Base-by-base conservation (phyloP, 768 basidiomycete genomes). In the Neoboletus brunneissimus region DNA sequence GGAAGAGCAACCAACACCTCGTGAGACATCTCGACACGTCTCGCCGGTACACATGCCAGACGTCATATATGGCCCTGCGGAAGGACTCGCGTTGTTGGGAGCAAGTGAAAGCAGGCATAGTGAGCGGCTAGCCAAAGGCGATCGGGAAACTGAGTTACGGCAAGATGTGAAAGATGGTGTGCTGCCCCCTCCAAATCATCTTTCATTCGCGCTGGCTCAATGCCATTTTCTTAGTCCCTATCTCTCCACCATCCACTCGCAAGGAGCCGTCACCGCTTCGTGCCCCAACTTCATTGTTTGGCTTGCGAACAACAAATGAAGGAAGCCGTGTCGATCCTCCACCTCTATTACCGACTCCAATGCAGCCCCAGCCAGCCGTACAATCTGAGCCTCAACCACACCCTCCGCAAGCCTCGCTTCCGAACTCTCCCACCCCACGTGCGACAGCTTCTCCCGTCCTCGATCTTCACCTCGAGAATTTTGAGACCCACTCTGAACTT, bases 1-100 rank as follows among this genome's bases (percentile, higher is more conserved):
- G 67, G 67, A 68, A 57, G 67, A 65, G 5, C 59, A 51, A 37
- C 55, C 59, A 2, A 46, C 44, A 29, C 4, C 25, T 45, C 61
- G 53, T 43, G 65, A 56, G 29, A 40, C 44, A 53, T 22, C 53
- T 42, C 60, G 34, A 40, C 65, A 49, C 29, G 42, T 64, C 56
- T 59, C 62, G 13, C 64, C 59, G 15, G 29, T 48, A 42, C 52
- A 31, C 29, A 31, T 48, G 18, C 15, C 42, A 44, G 20, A 13
- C 53, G 41, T 55, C 31, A 15, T 34, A 15, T 47, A 34, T 41
- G 38, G 13, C 40, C 47, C 42, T 25, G 5, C 22, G 10, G 46
- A 57, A 31, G 20, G n/a, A 10, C 34, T n/a, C 34, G 11, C 40
- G 10, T 54, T 51, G 53, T 38, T n/a, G 9, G 31, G 15, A 38